phyloP scores from a whole-genome alignment of 192 early-diverging fungal species.

The Haplosporangium gracile region DNA sequence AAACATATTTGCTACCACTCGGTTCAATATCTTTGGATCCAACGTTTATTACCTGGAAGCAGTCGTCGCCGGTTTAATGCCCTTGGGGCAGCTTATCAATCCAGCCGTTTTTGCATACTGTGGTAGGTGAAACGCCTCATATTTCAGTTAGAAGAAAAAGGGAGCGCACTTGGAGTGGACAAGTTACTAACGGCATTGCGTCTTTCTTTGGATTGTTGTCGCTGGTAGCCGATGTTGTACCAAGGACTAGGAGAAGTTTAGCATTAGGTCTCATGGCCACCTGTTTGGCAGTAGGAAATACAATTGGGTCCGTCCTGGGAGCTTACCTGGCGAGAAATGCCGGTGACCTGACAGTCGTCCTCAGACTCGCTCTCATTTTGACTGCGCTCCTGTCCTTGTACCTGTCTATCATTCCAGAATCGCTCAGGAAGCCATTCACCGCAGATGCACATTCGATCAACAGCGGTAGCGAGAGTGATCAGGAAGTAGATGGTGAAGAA shows the following conservation, averaged over 20 bases:
- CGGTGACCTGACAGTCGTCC: neutral
- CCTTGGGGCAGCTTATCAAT: neutral
- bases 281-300: neutral
- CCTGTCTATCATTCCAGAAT: slow-evolving; percentile 16
- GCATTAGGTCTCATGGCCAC: slow-evolving; percentile 4
- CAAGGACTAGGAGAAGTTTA: neutral
- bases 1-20: neutral
- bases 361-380: neutral
- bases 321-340: slow-evolving; percentile 1
- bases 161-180: neutral
- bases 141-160: neutral
- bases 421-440: neutral
- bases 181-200: neutral
- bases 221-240: slow-evolving; percentile 17
- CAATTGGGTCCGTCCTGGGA: slow-evolving; percentile 18
- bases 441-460: neutral
- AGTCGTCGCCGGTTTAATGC: neutral
- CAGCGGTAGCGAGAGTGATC: neutral
- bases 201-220: neutral
- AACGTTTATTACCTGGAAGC: neutral
- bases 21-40: slow-evolving; percentile 4
- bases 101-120: slow-evolving; percentile 10
- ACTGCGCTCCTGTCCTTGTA: neutral
- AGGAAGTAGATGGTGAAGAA: neutral
- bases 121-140: neutral